Conservation (phyloP, 768 basidiomycete genomes). For the Infundibulicybe gibba region DNA sequence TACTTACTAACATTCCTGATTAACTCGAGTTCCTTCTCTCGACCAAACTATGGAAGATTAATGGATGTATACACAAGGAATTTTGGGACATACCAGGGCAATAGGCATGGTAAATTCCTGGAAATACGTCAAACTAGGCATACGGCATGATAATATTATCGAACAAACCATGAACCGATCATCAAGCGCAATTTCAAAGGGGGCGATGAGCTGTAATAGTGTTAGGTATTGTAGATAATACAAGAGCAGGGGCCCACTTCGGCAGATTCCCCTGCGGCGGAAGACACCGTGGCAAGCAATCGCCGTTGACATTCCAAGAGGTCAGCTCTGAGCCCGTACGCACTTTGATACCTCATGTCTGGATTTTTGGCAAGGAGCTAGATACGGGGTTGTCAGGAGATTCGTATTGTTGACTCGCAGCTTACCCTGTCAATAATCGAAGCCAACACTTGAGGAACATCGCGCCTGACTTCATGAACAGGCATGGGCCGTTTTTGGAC, state of each 20-base stretch:
- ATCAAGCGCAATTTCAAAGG: conserved; percentile 61
- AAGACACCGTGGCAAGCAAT: conserved; percentile 55
- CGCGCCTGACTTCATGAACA: conserved; percentile 70
- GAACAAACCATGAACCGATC: conserved; percentile 59
- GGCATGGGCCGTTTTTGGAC: conserved; percentile 73
- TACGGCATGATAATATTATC: neutral
- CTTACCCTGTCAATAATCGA: conserved; percentile 65
- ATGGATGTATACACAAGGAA: neutral
- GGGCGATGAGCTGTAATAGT: conserved; percentile 53
- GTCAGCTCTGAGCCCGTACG: conserved; percentile 64
- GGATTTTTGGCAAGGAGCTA: conserved; percentile 69
- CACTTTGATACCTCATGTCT: conserved; percentile 68
- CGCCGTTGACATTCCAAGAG: conserved; percentile 65
- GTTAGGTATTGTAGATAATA: neutral
- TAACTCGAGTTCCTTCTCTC: conserved; percentile 66
- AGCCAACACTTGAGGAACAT: conserved; percentile 69
- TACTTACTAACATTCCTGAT: conserved; percentile 64
- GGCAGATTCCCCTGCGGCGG: conserved; percentile 50
- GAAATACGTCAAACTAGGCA: neutral
- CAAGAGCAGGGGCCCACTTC: conserved; percentile 35
- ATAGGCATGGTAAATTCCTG: conserved; percentile 73
- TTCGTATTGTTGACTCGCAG: neutral
- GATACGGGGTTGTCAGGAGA: conserved; percentile 5
- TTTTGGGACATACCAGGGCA: conserved; percentile 42
- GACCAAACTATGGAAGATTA: conserved; percentile 47